Percentiles rank a stretch among this genome's conserved stretches.
These are phyloP conservation scores for Boletus vinaceobasis DNA, from an alignment of 768 basidiomycete species.

Conservation along the genomic window DNA sequence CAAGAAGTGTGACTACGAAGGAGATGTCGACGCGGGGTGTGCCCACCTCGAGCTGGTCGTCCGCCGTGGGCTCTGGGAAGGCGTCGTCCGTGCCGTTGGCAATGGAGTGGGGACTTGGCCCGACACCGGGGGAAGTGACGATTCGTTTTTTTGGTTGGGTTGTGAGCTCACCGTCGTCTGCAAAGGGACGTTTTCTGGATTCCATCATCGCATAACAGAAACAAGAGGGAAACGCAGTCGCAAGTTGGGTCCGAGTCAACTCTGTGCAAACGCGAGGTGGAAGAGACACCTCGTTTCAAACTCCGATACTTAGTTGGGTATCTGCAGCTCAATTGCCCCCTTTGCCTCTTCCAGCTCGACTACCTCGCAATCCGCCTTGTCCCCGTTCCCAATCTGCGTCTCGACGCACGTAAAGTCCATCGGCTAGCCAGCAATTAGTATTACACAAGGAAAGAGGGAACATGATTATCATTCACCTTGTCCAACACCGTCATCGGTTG, in stretches of 20 bases:
- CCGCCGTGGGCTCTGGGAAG: slow-evolving; percentile 45
- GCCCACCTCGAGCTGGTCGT: slow-evolving; percentile 64
- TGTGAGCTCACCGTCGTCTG: slow-evolving; percentile 46
- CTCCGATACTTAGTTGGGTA: slow-evolving; percentile 20
- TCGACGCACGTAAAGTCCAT: slow-evolving; percentile 89
- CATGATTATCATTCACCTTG: slow-evolving; percentile 40
- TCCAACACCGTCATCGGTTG: slow-evolving; percentile 87
- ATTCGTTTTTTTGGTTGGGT: slow-evolving; percentile 55
- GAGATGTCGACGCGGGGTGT: slow-evolving; percentile 19
- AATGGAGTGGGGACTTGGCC: slow-evolving; percentile 44
- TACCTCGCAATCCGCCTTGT: slow-evolving; percentile 82
- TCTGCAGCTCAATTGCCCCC: background rate
- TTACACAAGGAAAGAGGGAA: background rate
- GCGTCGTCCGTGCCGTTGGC: slow-evolving; percentile 38
- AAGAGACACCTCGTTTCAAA: slow-evolving; percentile 19
- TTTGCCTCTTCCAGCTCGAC: slow-evolving; percentile 41
- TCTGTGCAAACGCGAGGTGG: slow-evolving; percentile 9
- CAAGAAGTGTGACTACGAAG: slow-evolving; percentile 22
- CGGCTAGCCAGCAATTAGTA: slow-evolving; percentile 38
- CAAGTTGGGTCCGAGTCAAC: slow-evolving; percentile 5
- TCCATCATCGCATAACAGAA: slow-evolving; percentile 39
- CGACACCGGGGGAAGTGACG: slow-evolving; percentile 38
- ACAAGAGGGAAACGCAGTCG: slow-evolving; percentile 11
- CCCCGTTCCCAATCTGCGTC: slow-evolving; percentile 85
- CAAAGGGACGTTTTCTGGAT: slow-evolving; percentile 57